Percentiles rank a stretch among this genome's conserved stretches.
These are phyloP conservation scores for Knufia fluminis DNA, from an alignment of 2,329 filamentous ascomycete genomes.

Conservation along the genomic window DNA sequence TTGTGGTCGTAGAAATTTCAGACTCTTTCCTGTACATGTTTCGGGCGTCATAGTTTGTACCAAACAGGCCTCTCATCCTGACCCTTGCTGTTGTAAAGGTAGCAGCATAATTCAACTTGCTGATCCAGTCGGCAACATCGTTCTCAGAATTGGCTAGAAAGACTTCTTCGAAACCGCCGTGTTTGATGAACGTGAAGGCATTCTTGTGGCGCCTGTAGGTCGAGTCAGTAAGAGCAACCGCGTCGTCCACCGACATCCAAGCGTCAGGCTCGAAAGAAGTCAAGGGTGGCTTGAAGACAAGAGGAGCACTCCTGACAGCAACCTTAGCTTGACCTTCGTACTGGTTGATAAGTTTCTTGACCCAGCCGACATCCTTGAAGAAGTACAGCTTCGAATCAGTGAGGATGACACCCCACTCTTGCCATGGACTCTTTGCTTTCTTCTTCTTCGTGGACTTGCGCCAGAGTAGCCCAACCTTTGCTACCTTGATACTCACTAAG, in stretches of 20 bases:
- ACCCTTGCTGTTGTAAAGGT: constrained; percentile 89
- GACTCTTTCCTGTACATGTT: constrained; percentile 58
- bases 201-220: constrained; percentile 91
- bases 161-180: constrained; percentile 79
- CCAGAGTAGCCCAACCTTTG: constrained; percentile 91
- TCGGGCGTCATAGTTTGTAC: constrained; percentile 77
- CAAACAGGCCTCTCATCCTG: constrained; percentile 77
- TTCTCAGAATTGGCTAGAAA: constrained; percentile 81
- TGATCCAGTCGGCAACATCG: constrained; percentile 94
- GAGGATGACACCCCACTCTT: constrained; percentile 94
- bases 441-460: constrained; percentile 90
- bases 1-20: constrained; percentile 45
- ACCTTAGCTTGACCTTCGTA: constrained; percentile 73
- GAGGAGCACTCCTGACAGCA: constrained; percentile 63
- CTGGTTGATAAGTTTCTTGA: constrained; percentile 82
- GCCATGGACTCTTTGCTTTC: constrained; percentile 90
- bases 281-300: constrained; percentile 83
- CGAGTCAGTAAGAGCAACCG: constrained; percentile 76
- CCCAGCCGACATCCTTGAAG: constrained; percentile 87
- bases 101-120: constrained; percentile 90
- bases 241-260: constrained; percentile 85
- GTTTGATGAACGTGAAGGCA: constrained; percentile 81
- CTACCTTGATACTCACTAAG: constrained; percentile 93
- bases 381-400: constrained; percentile 97
- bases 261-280: constrained; percentile 89